Conservation (phyloP, 1,284 basidiomycete genomes). For the Earliella scabrosa region DNA sequence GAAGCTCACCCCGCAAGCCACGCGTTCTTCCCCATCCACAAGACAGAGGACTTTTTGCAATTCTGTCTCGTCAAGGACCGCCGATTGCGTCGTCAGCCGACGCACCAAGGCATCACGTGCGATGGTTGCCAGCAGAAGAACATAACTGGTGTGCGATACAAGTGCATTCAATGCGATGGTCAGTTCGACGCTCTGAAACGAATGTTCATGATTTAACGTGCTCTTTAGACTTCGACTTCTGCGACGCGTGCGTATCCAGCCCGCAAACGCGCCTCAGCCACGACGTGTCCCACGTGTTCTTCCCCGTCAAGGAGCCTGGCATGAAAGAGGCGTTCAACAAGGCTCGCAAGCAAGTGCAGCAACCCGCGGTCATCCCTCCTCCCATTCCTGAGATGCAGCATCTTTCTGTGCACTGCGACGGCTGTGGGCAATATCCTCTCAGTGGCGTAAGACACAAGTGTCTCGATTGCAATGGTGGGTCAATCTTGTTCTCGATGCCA, state of each 20-base stretch:
- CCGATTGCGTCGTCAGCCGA: constrained; percentile 9
- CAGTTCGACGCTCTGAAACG: too few relatives aligned
- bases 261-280: constrained; percentile 20
- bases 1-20: constrained; percentile 39
- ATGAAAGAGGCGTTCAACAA: constrained; percentile 21
- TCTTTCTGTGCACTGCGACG: constrained; percentile 52
- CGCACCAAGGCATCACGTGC: constrained; percentile 52
- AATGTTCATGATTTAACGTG: not conserved
- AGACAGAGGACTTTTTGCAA: constrained; percentile 43
- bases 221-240: constrained; percentile 60
- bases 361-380: not conserved
- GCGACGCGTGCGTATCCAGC: constrained; percentile 53
- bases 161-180: constrained; percentile 74
- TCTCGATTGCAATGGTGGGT: constrained; percentile 51
- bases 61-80: constrained; percentile 23
- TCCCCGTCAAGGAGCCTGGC: constrained; percentile 63
- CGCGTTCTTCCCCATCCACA: constrained; percentile 67
- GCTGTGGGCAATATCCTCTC: constrained; percentile 66
- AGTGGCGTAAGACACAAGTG: constrained; percentile 63
- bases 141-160: constrained; percentile 66
- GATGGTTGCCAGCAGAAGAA: constrained; percentile 54
- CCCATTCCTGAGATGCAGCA: constrained; percentile 2
- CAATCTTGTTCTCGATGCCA: not conserved
- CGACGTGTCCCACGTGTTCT: constrained; percentile 56
- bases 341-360: constrained; percentile 50